Conservation (phyloP, 257 asterid genomes). For the Haberlea rhodopensis region DNA sequence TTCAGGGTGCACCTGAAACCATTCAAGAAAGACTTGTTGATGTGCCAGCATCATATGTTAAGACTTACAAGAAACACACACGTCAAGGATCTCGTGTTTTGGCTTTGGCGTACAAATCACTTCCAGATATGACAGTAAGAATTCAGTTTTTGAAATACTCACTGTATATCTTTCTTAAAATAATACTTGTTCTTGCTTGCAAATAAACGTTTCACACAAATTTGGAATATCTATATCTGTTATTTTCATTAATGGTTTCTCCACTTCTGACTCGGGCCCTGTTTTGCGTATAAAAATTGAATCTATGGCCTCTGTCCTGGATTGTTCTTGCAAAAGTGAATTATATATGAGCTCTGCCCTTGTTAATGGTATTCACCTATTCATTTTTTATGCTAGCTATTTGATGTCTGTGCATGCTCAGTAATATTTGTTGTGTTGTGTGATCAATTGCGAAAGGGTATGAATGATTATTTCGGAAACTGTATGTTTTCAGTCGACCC, state of each 20-base stretch:
- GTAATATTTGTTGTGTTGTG: background rate
- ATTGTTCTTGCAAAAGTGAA: slow-evolving; percentile 8
- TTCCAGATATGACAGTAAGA: slow-evolving; percentile 95
- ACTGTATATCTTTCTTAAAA: background rate
- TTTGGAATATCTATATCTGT: background rate
- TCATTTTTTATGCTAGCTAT: background rate
- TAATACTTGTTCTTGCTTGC: slow-evolving; percentile 7
- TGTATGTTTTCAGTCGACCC: background rate
- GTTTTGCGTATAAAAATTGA: background rate
- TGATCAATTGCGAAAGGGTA: background rate
- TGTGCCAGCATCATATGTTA: slow-evolving; percentile 70
- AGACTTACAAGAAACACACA: slow-evolving; percentile 83
- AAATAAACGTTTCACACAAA: slow-evolving; percentile 14
- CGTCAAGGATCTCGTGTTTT: slow-evolving; percentile 98
- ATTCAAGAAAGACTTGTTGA: slow-evolving; percentile 91
- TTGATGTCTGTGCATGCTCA: background rate
- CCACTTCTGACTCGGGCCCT: background rate
- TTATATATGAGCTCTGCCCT: background rate
- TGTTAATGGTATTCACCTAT: slow-evolving; percentile 9
- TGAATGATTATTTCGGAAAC: background rate
- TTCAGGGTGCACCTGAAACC: slow-evolving; percentile 99
- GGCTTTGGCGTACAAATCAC: slow-evolving; percentile 90
- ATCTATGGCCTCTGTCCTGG: slow-evolving; percentile 9
- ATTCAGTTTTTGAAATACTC: slow-evolving; percentile 18
- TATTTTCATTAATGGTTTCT: slow-evolving; percentile 16